Evolutionary conservation across 2,329 filamentous ascomycete genomes (phyloP).

Genomic region (Sporothrix phasma): DNA sequence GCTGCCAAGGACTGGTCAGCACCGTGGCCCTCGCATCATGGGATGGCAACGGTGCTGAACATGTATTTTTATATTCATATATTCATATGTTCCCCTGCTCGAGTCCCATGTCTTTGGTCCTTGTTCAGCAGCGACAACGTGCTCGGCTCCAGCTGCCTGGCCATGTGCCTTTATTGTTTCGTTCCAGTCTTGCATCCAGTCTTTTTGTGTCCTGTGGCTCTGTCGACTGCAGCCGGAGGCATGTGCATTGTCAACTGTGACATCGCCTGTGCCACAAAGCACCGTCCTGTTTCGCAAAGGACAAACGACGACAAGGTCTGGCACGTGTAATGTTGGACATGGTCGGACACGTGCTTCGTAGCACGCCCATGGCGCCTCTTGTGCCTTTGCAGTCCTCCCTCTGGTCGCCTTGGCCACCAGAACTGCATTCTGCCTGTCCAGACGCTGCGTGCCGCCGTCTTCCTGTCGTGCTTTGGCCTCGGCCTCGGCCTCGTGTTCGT

Average conservation of each 20-base stretch:
- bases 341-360: background rate
- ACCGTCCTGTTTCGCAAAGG: background rate
- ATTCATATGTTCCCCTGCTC: no score
- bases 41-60: no score
- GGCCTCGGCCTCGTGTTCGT: background rate
- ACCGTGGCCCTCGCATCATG: no score
- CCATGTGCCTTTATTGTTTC: background rate
- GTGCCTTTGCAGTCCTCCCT: no score
- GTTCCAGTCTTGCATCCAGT: background rate
- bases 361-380: background rate
- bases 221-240: background rate
- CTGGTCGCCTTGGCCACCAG: background rate
- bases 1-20: no score
- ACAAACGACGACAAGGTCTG: background rate
- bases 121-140: background rate
- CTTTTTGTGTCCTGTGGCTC: background rate
- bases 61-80: no score
- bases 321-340: background rate
- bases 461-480: background rate
- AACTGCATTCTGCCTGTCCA: background rate
- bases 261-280: constrained; percentile 3
- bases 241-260: constrained; percentile 5
- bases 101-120: no score
- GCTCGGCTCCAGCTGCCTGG: background rate
- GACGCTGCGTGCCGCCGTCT: background rate